These are phyloP conservation scores for Antitrichia curtipendula DNA, from an alignment of 225 moss, liverwort and hornwort species.

Conservation along the genomic window DNA sequence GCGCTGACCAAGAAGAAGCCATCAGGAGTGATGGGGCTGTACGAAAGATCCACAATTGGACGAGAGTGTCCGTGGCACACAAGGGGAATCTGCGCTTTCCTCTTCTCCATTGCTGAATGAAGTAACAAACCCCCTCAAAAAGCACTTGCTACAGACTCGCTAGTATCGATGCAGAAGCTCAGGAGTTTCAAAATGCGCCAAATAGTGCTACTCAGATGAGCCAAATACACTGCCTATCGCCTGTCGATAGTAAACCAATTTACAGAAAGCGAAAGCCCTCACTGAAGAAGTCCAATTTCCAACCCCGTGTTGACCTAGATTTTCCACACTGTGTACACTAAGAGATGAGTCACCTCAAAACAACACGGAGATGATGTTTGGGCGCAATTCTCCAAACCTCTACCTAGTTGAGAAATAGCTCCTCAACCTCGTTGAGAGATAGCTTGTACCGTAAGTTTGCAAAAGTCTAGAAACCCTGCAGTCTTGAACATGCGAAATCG, in stretches of 20 bases:
- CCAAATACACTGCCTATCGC: background rate
- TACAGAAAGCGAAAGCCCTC: constrained; percentile 1
- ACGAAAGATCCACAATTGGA: constrained; percentile 94
- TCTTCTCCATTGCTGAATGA: constrained; percentile 65
- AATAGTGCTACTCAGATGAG: background rate
- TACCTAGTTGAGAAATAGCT: background rate
- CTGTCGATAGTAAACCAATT: background rate
- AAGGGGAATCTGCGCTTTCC: constrained; percentile 90
- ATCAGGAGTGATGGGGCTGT: constrained; percentile 90
- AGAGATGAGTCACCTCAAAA: constrained; percentile 35
- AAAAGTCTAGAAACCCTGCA: background rate
- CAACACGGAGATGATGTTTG: constrained; percentile 23
- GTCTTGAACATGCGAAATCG: background rate
- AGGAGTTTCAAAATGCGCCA: background rate
- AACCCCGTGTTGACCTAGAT: background rate
- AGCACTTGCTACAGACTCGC: background rate
- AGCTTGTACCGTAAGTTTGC: background rate
- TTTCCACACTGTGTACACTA: constrained; percentile 2
- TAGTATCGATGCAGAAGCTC: background rate
- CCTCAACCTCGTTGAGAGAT: background rate
- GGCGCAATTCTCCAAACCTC: constrained; percentile 22
- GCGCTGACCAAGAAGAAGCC: constrained; percentile 97
- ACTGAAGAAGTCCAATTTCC: background rate
- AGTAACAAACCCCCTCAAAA: background rate
- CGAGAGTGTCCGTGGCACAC: constrained; percentile 98